Evolutionary conservation across 2,329 filamentous ascomycete species (phyloP).

Genomic region (Tolypocladium nubicola): DNA sequence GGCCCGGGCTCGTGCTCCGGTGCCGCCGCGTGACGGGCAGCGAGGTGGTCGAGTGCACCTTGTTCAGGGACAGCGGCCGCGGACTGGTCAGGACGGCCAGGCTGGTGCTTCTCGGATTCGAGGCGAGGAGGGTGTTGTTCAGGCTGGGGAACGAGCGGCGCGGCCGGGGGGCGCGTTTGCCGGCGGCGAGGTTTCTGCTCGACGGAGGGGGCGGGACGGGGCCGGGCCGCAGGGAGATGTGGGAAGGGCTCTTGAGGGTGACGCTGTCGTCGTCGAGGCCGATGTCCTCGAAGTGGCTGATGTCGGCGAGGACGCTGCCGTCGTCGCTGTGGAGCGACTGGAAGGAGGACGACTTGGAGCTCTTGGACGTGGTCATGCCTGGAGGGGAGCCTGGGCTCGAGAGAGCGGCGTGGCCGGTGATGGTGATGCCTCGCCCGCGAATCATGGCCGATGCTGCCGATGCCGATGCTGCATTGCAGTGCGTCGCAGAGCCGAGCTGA

Average conservation of each 20-base stretch:
- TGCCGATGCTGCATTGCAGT: slow-evolving; percentile 13
- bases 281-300: slow-evolving; percentile 87
- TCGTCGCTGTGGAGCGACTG: slow-evolving; percentile 71
- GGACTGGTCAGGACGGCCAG: slow-evolving; percentile 25
- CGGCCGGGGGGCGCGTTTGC: slow-evolving; percentile 17
- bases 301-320: slow-evolving; percentile 58
- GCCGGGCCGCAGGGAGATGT: slow-evolving; percentile 27
- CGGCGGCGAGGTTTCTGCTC: slow-evolving; percentile 19
- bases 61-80: slow-evolving; percentile 16
- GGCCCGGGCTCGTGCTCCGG: slow-evolving; percentile 41
- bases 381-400: slow-evolving; percentile 25
- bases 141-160: slow-evolving; percentile 35
- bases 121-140: slow-evolving; percentile 31
- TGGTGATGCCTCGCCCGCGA: slow-evolving; percentile 17
- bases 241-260: slow-evolving; percentile 39
- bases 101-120: slow-evolving; percentile 42
- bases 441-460: slow-evolving; percentile 19
- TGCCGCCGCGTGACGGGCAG: slow-evolving; percentile 27
- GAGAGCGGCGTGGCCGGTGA: slow-evolving; percentile 11
- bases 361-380: slow-evolving; percentile 73
- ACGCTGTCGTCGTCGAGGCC: slow-evolving; percentile 57
- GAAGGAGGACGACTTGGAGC: slow-evolving; percentile 83
- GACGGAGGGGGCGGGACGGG: slow-evolving; percentile 14
- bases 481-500: background rate
- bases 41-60: slow-evolving; percentile 24